phyloP scores from a whole-genome alignment of 768 basidiomycete species.

The Wakefieldia striispora region DNA sequence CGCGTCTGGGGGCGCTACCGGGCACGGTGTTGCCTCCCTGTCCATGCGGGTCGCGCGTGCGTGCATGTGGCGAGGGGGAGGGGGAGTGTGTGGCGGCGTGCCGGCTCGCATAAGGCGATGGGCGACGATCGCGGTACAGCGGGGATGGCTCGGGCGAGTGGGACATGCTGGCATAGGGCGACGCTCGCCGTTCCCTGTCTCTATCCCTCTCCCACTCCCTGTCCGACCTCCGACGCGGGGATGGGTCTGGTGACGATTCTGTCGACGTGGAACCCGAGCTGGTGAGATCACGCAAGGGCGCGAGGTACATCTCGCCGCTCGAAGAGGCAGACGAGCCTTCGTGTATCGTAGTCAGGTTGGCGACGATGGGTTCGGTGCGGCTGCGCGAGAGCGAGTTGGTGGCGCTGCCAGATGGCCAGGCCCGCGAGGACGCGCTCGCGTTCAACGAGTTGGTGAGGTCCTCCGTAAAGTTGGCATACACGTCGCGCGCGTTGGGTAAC shows the following conservation, averaged over 20 bases:
- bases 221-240: constrained; percentile 22
- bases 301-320: constrained; percentile 27
- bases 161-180: constrained; percentile 18
- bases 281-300: constrained; percentile 19
- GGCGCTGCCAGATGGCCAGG: constrained; percentile 8
- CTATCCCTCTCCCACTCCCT: no score
- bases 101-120: constrained; percentile 20
- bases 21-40: not conserved
- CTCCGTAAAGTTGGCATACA: constrained; percentile 26
- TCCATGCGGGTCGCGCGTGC: constrained; percentile 8
- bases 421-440: constrained; percentile 16
- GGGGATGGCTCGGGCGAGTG: constrained; percentile 30
- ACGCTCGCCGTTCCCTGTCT: constrained; percentile 12
- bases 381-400: constrained; percentile 20
- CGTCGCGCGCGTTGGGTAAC: constrained; percentile 21
- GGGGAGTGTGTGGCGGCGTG: not conserved
- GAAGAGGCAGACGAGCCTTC: constrained; percentile 20
- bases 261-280: constrained; percentile 6
- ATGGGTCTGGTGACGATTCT: constrained; percentile 28
- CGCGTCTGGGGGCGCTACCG: constrained; percentile 5
- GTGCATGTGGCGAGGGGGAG: constrained; percentile 9
- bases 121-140: constrained; percentile 22
- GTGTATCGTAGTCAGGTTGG: constrained; percentile 27
- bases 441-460: constrained; percentile 22
- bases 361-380: constrained; percentile 29